Evolutionary conservation across 1,284 basidiomycete genomes (phyloP).

Genomic region (Melampsora larici-populina): DNA sequence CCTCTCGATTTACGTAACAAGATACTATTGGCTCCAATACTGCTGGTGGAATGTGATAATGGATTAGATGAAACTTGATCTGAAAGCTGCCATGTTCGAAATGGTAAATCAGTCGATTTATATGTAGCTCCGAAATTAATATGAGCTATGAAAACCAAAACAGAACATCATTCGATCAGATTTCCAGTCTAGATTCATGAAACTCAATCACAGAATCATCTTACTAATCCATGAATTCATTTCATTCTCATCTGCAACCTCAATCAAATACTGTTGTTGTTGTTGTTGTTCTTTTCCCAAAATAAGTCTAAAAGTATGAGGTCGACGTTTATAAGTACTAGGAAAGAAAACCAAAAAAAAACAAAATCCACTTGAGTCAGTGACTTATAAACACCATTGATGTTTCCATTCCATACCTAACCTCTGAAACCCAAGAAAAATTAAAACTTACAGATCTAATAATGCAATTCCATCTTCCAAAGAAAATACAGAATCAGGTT

Average conservation of each 20-base stretch:
- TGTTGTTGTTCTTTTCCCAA: conserved; percentile 69
- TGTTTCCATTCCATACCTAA: too few species aligned
- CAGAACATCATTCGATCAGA: not conserved
- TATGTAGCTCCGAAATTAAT: conserved; percentile 75
- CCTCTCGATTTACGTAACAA: not conserved
- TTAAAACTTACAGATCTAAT: conserved; percentile 60
- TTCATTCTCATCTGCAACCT: conserved; percentile 68
- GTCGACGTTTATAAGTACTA: conserved; percentile 58
- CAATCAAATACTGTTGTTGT: conserved; percentile 69
- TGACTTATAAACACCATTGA: not conserved
- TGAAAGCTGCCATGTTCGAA: not conserved
- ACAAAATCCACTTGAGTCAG: not conserved
- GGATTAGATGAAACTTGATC: not conserved
- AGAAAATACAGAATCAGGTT: conserved; percentile 81
- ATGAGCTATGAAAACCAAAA: conserved; percentile 55
- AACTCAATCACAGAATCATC: too few species aligned
- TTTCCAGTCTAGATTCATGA: too few species aligned
- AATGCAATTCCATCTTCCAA: conserved; percentile 75
- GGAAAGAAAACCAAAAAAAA: not conserved
- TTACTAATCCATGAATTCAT: conserved; percentile 79
- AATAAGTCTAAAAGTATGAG: conserved; percentile 73
- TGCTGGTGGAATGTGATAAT: not conserved
- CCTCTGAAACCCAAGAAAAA: too few species aligned
- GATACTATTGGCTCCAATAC: not conserved
- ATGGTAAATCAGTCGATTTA: conserved; percentile 16